A percentile compares a stretch with the other conserved stretches of the same genome.
These are phyloP conservation scores for Trichosporon sp. DNA, from an alignment of 1,284 basidiomycete genomes.

Conservation along the genomic window DNA sequence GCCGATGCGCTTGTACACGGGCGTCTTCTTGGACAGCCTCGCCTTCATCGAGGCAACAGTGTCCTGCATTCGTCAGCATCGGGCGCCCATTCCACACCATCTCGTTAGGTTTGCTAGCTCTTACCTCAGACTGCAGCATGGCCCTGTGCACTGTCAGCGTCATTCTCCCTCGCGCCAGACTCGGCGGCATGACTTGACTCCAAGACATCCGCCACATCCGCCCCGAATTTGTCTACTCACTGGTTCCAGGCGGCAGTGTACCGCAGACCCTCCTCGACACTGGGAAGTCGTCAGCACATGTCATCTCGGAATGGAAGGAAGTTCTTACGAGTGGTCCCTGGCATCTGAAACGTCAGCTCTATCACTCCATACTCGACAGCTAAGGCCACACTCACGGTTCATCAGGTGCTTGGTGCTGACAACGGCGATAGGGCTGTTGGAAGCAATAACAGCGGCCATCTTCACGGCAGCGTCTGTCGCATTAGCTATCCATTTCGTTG, in stretches of 20 bases:
- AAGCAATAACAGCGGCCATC: constrained; percentile 62
- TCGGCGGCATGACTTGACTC: background rate
- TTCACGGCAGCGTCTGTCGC: constrained; percentile 56
- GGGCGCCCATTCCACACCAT: background rate
- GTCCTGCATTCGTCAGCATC: constrained; percentile 31
- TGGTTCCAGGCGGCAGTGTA: constrained; percentile 75
- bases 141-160: constrained; percentile 22
- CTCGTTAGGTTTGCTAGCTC: background rate
- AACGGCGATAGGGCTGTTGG: constrained; percentile 77
- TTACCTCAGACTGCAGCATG: constrained; percentile 61
- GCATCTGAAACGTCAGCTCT: constrained; percentile 52
- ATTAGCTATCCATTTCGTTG: background rate
- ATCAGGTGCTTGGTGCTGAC: constrained; percentile 71
- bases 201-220: background rate
- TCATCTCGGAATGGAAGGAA: constrained; percentile 17
- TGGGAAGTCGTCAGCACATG: constrained; percentile 37
- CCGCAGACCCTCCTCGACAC: constrained; percentile 69
- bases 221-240: constrained; percentile 24
- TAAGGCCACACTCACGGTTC: constrained; percentile 37
- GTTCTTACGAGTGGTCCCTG: constrained; percentile 62
- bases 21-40: constrained; percentile 46
- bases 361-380: background rate
- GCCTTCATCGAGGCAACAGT: constrained; percentile 48
- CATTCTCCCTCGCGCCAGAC: background rate
- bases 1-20: constrained; percentile 31